Percentiles rank a stretch among this genome's conserved stretches.
Conservation (phyloP, 1,139 yeast genomes). For the Magnusiomyces suaveolens region DNA sequence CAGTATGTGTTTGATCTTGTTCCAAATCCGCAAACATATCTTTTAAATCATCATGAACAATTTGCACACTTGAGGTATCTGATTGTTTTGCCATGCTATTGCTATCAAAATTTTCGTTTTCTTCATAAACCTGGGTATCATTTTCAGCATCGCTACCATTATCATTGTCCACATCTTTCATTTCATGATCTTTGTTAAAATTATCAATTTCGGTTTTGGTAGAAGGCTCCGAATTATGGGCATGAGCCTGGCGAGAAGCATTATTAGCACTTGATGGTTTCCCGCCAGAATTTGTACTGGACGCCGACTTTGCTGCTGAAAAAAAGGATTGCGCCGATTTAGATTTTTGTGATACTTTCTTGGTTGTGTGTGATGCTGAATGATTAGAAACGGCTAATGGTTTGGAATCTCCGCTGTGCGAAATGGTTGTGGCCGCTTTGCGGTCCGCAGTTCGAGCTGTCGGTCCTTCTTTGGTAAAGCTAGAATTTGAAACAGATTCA, state of each 20-base stretch:
- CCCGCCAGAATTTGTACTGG: background rate
- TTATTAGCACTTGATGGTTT: background rate
- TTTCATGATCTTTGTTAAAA: background rate
- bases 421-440: background rate
- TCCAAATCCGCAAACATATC: slow-evolving; percentile 12
- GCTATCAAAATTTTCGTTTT: background rate
- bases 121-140: slow-evolving; percentile 3
- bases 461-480: background rate
- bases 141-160: slow-evolving; percentile 3
- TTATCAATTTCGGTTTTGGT: background rate
- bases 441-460: background rate
- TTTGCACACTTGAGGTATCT: background rate
- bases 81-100: slow-evolving; percentile 3
- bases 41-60: slow-evolving; percentile 6
- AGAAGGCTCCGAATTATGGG: too few relatives aligned
- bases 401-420: background rate
- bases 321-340: slow-evolving; percentile 2
- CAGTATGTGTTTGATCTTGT: background rate
- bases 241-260: background rate
- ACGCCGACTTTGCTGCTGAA: background rate
- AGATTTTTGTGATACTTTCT: background rate
- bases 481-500: slow-evolving; percentile 1
- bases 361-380: background rate
- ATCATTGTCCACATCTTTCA: slow-evolving; percentile 9
- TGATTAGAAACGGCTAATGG: background rate